A percentile compares a stretch with the other conserved stretches of the same genome.
These are phyloP conservation scores for Pterocarpus macrocarpus DNA, from an alignment of 306 rosid genomes.

Conservation along the genomic window DNA sequence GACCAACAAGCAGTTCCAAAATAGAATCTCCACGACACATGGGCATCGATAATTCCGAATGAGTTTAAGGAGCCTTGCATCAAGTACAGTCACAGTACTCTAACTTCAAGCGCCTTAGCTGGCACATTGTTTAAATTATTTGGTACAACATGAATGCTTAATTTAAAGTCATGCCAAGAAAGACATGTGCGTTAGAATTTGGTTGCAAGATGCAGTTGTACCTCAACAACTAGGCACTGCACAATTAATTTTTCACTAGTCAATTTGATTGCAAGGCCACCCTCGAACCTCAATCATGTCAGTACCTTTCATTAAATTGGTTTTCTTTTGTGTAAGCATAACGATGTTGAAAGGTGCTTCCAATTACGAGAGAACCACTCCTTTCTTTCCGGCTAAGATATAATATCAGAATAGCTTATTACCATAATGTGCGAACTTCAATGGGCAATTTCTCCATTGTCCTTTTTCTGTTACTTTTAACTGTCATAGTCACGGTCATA, in stretches of 20 bases:
- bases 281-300: constrained; percentile 42
- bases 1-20: too few relatives aligned
- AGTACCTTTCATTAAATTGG: not conserved
- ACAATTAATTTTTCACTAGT: constrained; percentile 32
- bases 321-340: not conserved
- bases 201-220: constrained; percentile 47
- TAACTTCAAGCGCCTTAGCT: not conserved
- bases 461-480: too few relatives aligned
- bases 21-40: too few relatives aligned
- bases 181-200: constrained; percentile 44
- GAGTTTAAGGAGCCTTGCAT: not conserved
- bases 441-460: too few relatives aligned
- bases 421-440: too few relatives aligned
- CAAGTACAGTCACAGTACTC: constrained; percentile 11
- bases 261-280: constrained; percentile 40
- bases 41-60: too few relatives aligned
- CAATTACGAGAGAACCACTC: constrained; percentile 5
- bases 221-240: constrained; percentile 61
- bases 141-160: constrained; percentile 22
- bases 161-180: constrained; percentile 28
- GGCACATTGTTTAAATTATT: constrained; percentile 17
- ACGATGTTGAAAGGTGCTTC: not conserved
- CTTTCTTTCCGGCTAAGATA: not conserved
- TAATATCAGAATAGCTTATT: not conserved
- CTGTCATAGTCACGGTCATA: too few relatives aligned